Evolutionary conservation across 148 eudicot species (phyloP), one percentile per base, ranked within the genome.

Genomic region (Rhododendron vialii): DNA sequence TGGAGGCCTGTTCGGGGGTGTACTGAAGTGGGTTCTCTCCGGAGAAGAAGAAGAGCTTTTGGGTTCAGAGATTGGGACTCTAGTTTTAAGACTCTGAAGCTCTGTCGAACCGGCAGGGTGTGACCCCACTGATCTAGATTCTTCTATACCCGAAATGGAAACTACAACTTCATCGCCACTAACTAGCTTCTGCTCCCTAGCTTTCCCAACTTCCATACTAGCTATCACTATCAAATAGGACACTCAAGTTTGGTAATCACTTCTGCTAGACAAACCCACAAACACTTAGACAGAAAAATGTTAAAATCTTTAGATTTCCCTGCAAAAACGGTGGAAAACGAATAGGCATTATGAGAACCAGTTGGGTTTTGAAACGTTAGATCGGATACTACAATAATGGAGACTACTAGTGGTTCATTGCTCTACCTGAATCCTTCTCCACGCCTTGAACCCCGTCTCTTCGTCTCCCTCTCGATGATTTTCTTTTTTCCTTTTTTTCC

Each of bases 1-100:
- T 2, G 87, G 87, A 59, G 89, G 92, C 88, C 86, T 89, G 7
- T 69, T 79, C 4, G 91, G 90, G 50, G 89, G 87, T 30, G 91
- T 82, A 43, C 91, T 88, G 11, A 82, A 55, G 47, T 65, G 90
- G 43, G 87, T 77, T 41, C 88, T 89, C 82, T 92, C 92, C n/a
- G 85, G 51, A 20, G 81, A 57, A 45, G 55, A 24, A 15, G 83
- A 59, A 41, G 50, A 61, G 83, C 82, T 57, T 80, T 80, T 26
- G 85, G 53, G 20, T 43, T 55, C 36, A 74, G 85, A 26, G 81
- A 57, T 8, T 71, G 33, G 76, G 82, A 85, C 75, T 63, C 87
- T 45, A 84, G 36, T 41, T 41, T 85, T 30, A 38, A 33, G 30
- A 14, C 22, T 73, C 33, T 53, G 71, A 71, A 71, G 59, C 45